These are phyloP conservation scores for Paracoccidioides brasiliensis DNA, from an alignment of 2,329 filamentous ascomycete genomes.

Conservation along the genomic window DNA sequence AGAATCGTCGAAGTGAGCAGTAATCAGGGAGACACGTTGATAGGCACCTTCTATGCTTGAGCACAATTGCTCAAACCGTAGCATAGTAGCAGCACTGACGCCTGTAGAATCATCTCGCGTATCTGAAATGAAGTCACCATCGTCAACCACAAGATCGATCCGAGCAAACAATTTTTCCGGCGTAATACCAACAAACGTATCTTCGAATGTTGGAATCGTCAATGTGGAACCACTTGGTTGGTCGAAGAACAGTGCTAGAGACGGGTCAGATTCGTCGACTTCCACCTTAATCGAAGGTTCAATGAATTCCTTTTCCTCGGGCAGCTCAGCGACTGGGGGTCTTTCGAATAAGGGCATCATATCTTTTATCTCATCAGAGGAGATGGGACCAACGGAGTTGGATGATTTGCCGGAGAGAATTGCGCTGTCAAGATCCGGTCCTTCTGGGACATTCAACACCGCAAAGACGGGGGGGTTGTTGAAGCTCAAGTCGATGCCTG, in stretches of 20 bases:
- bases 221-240: constrained; percentile 33
- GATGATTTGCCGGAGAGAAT: constrained; percentile 59
- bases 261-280: constrained; percentile 42
- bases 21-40: constrained; percentile 28
- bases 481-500: constrained; percentile 33
- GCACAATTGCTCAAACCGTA: constrained; percentile 26
- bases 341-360: constrained; percentile 37
- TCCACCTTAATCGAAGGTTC: constrained; percentile 29
- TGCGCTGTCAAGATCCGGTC: constrained; percentile 47
- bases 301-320: constrained; percentile 11
- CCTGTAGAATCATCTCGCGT: constrained; percentile 10
- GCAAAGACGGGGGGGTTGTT: constrained; percentile 45
- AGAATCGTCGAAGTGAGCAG: constrained; percentile 21
- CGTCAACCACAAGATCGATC: constrained; percentile 50
- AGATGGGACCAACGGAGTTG: constrained; percentile 38
- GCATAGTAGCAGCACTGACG: constrained; percentile 16
- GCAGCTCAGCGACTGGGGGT: constrained; percentile 14
- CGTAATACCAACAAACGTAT: constrained; percentile 40
- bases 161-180: constrained; percentile 51
- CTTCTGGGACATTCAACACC: constrained; percentile 55
- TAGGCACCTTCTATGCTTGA: constrained; percentile 31
- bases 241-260: constrained; percentile 40
- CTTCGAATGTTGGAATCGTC: constrained; percentile 23
- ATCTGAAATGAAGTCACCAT: not conserved
- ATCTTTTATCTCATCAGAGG: constrained; percentile 35